These are phyloP conservation scores for Pyrus pyrifolia DNA, from an alignment of 306 rosid genomes.

Conservation along the genomic window DNA sequence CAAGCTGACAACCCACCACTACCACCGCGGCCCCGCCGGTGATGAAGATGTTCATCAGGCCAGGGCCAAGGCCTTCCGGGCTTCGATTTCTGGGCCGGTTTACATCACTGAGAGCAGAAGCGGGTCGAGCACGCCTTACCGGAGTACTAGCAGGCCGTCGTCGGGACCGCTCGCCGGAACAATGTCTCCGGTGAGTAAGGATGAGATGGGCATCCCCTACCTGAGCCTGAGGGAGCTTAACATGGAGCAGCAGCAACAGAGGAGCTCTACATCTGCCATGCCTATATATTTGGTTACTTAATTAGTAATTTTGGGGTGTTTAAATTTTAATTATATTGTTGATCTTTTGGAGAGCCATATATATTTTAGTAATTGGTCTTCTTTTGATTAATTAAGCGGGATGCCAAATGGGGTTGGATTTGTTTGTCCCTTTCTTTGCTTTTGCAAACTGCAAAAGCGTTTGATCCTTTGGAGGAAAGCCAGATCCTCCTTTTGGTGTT, in stretches of 20 bases:
- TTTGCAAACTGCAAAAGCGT: conserved; percentile 6
- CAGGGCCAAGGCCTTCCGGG: conserved; percentile 65
- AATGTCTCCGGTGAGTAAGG: conserved; percentile 34
- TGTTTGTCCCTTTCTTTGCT: neutral
- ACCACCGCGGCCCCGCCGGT: neutral
- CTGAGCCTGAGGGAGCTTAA: conserved; percentile 80
- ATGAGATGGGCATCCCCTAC: conserved; percentile 55
- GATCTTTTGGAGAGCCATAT: neutral
- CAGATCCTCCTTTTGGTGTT: conserved; percentile 33
- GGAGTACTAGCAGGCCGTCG: conserved; percentile 40
- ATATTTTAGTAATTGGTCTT: neutral
- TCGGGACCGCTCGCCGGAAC: conserved; percentile 78
- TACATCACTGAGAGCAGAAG: conserved; percentile 71
- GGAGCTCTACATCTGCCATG: conserved; percentile 65
- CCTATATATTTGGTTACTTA: conserved; percentile 79
- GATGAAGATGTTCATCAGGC: conserved; percentile 59
- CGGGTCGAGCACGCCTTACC: conserved; percentile 56
- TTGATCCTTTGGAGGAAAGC: conserved; percentile 27
- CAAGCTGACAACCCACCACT: conserved; percentile 25
- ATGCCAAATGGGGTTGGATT: neutral
- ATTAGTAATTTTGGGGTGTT: neutral
- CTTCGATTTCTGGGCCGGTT: conserved; percentile 77
- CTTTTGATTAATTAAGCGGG: neutral
- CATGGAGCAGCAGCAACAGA: conserved; percentile 69
- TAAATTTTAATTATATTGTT: neutral